Evolutionary conservation across 2,329 filamentous ascomycete genomes (phyloP), one percentile per base, ranked within the genome.

Genomic region (Diaporthe aspalathi): DNA sequence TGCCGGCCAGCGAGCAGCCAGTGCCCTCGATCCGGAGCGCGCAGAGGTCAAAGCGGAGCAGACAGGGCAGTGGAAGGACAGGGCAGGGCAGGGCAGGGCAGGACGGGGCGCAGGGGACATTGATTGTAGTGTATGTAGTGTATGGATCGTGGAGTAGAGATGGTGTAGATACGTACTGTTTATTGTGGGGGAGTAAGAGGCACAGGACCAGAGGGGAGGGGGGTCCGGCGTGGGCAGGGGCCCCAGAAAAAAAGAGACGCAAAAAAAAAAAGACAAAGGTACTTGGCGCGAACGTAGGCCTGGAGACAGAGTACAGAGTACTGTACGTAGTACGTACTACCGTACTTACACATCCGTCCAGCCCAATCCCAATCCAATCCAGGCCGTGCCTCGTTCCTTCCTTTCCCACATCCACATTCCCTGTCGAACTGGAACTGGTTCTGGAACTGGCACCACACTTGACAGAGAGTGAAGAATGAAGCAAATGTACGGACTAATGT

Each of bases 331-430:
- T n/a, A 35, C 32, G 32, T 35, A 35, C 32, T 35, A n/a, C 32
- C 60, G 60, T 65, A 65, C 60, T 17, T 65, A 65, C 60, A 65
- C 60, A 65, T 65, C 60, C 60, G n/a, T 65, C 60, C 60, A 65
- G 60, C 60, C 60, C 60, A 65, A 49, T 32, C 60, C 60, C 60
- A 50, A 65, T 65, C 60, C 60, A 65, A 65, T 50, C 60, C 60
- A 68, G 54, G 32, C 45, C 67, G 67, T 68, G 56, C 67, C 67
- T 68, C 67, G 67, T 60, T 68, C 67, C 67, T 68, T 68, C 67
- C 67, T 45, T 60, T 57, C 53, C n/a, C 65, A 67, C 65, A 67
- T 67, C 52, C 65, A 45, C 49, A 60, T 50, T 57, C 67, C 53
- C 35, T 56, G 52, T 56, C 52, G 53, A 65, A 65, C 60, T 68